Percentiles rank a stretch among this genome's conserved stretches.
phyloP scores from a whole-genome alignment of 805 yeast species.

The Zygotorulaspora chibaensis region DNA sequence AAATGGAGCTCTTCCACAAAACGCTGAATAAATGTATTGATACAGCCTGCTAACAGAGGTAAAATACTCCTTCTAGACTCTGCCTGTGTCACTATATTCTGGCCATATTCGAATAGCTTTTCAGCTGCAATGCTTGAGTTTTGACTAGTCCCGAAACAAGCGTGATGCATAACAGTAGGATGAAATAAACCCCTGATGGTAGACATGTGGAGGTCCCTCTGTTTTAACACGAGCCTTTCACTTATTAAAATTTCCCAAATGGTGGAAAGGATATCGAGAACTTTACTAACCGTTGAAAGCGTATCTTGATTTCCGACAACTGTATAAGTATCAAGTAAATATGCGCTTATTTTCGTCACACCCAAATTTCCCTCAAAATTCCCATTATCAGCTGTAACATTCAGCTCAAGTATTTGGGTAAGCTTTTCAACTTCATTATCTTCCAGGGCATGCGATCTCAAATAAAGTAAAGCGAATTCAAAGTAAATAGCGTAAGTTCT shows the following conservation, averaged over 20 bases:
- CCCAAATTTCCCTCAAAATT: slow-evolving; percentile 25
- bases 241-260: slow-evolving; percentile 58
- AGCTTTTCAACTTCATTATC: slow-evolving; percentile 15
- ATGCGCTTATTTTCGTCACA: slow-evolving; percentile 17
- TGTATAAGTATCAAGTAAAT: slow-evolving; percentile 16
- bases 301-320: slow-evolving; percentile 5
- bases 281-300: slow-evolving; percentile 12
- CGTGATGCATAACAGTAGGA: slow-evolving; percentile 37
- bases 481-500: slow-evolving; percentile 27
- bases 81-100: slow-evolving; percentile 45
- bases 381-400: slow-evolving; percentile 25
- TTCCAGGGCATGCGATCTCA: slow-evolving; percentile 22
- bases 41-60: slow-evolving; percentile 49
- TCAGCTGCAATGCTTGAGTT: slow-evolving; percentile 3
- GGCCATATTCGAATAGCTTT: slow-evolving; percentile 27
- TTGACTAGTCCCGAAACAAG: slow-evolving; percentile 32
- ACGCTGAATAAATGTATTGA: slow-evolving; percentile 43
- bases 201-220: slow-evolving; percentile 55
- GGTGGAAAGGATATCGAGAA: slow-evolving; percentile 36
- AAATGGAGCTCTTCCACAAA: slow-evolving; percentile 37
- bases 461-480: slow-evolving; percentile 17
- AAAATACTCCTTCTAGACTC: slow-evolving; percentile 64
- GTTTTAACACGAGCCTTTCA: slow-evolving; percentile 60
- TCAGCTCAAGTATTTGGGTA: slow-evolving; percentile 17
- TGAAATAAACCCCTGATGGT: slow-evolving; percentile 51